Percentiles rank a stretch among this genome's conserved stretches.
These are phyloP conservation scores for Przewalskia tangutica DNA, from an alignment of 257 asterid species.

Conservation along the genomic window DNA sequence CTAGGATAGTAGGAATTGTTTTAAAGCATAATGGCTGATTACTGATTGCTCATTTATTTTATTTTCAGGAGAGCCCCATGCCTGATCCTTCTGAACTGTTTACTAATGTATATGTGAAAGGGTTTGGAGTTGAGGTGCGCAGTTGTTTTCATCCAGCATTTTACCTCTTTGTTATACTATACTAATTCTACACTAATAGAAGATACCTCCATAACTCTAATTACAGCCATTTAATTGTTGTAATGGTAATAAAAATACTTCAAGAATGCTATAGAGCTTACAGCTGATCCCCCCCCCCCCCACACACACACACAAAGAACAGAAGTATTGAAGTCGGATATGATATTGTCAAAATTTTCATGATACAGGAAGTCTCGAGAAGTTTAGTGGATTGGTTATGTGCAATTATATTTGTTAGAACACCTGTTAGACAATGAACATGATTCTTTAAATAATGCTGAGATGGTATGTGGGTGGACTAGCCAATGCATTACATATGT, in stretches of 20 bases:
- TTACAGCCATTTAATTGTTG: not conserved
- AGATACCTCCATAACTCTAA: not conserved
- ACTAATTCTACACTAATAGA: not conserved
- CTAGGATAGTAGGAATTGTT: not conserved
- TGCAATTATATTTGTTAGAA: not conserved
- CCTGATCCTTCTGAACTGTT: slow-evolving; percentile 93
- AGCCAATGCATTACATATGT: not conserved
- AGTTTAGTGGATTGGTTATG: not conserved
- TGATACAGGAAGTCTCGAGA: not conserved
- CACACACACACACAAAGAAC: no score
- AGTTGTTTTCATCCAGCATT: not conserved
- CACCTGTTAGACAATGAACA: not conserved
- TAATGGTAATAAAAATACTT: not conserved
- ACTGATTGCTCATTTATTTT: slow-evolving; percentile 16
- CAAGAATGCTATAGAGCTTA: not conserved
- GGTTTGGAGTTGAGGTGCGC: slow-evolving; percentile 74
- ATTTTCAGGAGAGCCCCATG: slow-evolving; percentile 75
- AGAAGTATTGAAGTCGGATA: not conserved
- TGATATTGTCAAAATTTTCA: no score
- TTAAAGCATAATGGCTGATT: not conserved
- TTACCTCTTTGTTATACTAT: not conserved
- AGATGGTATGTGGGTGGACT: not conserved
- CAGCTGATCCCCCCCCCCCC: not conserved
- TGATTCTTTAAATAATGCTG: not conserved
- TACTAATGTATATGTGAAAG: slow-evolving; percentile 69